These are phyloP conservation scores for Candolleomyces efflorescens DNA, from an alignment of 768 basidiomycete species.

Conservation along the genomic window DNA sequence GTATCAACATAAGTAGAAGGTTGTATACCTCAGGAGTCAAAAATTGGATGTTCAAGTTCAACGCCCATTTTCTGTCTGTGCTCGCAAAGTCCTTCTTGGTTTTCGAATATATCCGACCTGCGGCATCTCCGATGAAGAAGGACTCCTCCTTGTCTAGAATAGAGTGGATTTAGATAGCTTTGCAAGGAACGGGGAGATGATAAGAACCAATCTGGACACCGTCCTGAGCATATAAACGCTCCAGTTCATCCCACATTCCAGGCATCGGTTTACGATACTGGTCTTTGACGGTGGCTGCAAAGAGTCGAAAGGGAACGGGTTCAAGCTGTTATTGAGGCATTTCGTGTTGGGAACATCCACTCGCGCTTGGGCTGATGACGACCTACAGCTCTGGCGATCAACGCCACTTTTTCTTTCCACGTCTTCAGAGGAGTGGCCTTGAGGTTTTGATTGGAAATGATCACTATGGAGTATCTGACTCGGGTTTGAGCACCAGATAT, in stretches of 20 bases:
- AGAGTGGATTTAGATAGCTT: neutral
- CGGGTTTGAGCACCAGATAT: neutral
- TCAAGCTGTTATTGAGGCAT: slow-evolving; percentile 52
- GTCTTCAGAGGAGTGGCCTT: slow-evolving; percentile 41
- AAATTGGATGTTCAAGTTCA: slow-evolving; percentile 71
- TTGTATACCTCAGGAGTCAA: slow-evolving; percentile 74
- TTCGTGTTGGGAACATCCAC: neutral
- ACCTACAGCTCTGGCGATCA: slow-evolving; percentile 61
- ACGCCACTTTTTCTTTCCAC: slow-evolving; percentile 76
- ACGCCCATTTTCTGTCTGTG: slow-evolving; percentile 83
- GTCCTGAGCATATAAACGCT: slow-evolving; percentile 53
- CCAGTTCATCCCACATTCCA: slow-evolving; percentile 80
- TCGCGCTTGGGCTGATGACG: neutral
- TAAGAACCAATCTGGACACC: slow-evolving; percentile 61
- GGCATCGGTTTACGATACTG: slow-evolving; percentile 82
- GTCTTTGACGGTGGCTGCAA: slow-evolving; percentile 76
- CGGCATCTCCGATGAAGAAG: slow-evolving; percentile 89
- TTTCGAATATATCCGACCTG: slow-evolving; percentile 56
- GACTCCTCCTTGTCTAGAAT: slow-evolving; percentile 56
- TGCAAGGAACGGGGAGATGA: neutral
- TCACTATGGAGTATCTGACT: slow-evolving; percentile 61
- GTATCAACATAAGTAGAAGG: neutral
- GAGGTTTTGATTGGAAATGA: slow-evolving; percentile 80
- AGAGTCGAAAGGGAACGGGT: slow-evolving; percentile 67
- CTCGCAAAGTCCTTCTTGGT: slow-evolving; percentile 64